These are phyloP conservation scores for Scutellaria minor DNA, from an alignment of 257 asterid species.

Conservation along the genomic window DNA sequence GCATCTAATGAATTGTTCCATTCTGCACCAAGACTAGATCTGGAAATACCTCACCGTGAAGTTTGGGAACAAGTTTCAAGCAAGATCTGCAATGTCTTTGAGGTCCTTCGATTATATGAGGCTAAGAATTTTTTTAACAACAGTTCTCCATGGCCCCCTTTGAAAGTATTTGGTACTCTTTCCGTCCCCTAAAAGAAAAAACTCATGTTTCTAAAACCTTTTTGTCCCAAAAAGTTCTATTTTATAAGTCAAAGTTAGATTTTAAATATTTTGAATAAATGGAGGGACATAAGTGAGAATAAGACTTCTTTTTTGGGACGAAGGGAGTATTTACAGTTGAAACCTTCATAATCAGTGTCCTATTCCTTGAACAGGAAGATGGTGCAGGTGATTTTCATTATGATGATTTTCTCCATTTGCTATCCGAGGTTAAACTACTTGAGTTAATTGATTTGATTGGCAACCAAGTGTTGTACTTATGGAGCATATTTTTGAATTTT, in stretches of 20 bases:
- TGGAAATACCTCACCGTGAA: slow-evolving; percentile 42
- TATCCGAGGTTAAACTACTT: slow-evolving; percentile 59
- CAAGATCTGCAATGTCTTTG: slow-evolving; percentile 31
- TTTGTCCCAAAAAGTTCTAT: too few relatives aligned
- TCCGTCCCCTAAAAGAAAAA: background rate
- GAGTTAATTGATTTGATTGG: slow-evolving; percentile 58
- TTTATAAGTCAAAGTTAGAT: too few relatives aligned
- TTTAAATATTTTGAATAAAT: too few relatives aligned
- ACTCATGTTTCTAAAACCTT: too few relatives aligned
- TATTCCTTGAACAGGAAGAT: slow-evolving; percentile 53
- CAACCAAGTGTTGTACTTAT: slow-evolving; percentile 59
- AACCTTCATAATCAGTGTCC: slow-evolving; percentile 27
- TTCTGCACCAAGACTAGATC: slow-evolving; percentile 42
- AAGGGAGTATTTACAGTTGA: slow-evolving; percentile 10
- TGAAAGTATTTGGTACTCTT: background rate
- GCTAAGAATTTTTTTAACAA: background rate
- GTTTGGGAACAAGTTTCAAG: slow-evolving; percentile 34
- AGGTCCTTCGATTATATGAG: slow-evolving; percentile 46
- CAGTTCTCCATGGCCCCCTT: slow-evolving; percentile 10
- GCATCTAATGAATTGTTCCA: slow-evolving; percentile 51
- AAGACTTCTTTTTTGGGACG: too few relatives aligned
- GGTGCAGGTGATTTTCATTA: slow-evolving; percentile 43
- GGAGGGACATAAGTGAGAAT: too few relatives aligned
- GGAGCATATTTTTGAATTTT: slow-evolving; percentile 78
- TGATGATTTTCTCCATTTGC: slow-evolving; percentile 50